Conservation (phyloP, 768 basidiomycete genomes). For the Leccinum pellstonianum region DNA sequence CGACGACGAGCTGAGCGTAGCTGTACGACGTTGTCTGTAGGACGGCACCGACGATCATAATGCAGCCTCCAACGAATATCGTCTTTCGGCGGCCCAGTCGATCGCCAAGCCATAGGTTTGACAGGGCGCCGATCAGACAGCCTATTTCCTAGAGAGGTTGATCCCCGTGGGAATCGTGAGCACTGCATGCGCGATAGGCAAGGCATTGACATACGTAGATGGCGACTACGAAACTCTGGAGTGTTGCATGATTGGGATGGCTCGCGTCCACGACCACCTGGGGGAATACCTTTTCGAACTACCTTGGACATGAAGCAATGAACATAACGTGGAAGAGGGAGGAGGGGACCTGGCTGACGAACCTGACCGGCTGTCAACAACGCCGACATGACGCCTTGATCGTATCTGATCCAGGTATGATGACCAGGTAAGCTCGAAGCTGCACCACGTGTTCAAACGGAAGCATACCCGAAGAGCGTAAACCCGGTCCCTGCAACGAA, state of each 20-base stretch:
- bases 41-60: slow-evolving; percentile 64
- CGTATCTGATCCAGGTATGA: slow-evolving; percentile 42
- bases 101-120: slow-evolving; percentile 62
- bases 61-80: slow-evolving; percentile 54
- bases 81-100: slow-evolving; percentile 56
- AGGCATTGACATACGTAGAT: slow-evolving; percentile 44
- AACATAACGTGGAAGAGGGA: not conserved
- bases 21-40: slow-evolving; percentile 56
- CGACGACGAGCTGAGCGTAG: slow-evolving; percentile 61
- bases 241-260: slow-evolving; percentile 45
- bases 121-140: slow-evolving; percentile 61
- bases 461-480: slow-evolving; percentile 56
- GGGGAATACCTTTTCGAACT: slow-evolving; percentile 61
- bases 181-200: not conserved
- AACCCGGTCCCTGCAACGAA: slow-evolving; percentile 61
- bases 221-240: slow-evolving; percentile 60
- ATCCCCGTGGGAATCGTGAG: not conserved
- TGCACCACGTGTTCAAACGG: not conserved
- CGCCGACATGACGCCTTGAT: slow-evolving; percentile 72
- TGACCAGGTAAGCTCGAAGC: not conserved
- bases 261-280: slow-evolving; percentile 45
- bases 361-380: slow-evolving; percentile 56
- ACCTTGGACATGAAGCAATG: slow-evolving; percentile 1
- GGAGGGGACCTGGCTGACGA: not conserved
- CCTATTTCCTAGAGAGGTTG: slow-evolving; percentile 52